These are phyloP conservation scores for Cubamyces sp. DNA, from an alignment of 768 basidiomycete genomes.

Conservation along the genomic window DNA sequence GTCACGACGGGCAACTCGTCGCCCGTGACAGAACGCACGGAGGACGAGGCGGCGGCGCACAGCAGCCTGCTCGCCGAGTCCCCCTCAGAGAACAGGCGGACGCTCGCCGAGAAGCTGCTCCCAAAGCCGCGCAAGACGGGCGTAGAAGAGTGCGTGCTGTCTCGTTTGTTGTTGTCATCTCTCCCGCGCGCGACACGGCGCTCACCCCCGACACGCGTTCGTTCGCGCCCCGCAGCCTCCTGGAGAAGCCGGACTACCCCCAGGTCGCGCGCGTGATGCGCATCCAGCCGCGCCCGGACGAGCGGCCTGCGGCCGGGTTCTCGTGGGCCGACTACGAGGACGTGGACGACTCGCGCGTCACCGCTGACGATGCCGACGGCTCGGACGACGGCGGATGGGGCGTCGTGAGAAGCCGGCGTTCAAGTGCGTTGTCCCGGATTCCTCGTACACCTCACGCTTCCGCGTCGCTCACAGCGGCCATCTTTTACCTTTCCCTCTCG, in stretches of 20 bases:
- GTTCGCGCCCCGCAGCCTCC: constrained; percentile 50
- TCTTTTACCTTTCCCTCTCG: neutral
- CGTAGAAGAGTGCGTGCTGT: constrained; percentile 65
- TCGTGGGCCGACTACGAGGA: constrained; percentile 83
- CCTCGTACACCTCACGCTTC: no score
- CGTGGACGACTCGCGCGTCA: constrained; percentile 42
- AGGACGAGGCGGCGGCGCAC: constrained; percentile 32
- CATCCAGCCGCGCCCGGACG: constrained; percentile 58
- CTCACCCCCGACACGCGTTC: constrained; percentile 12
- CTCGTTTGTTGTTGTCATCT: neutral
- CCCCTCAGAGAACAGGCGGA: constrained; percentile 32
- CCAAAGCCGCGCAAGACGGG: constrained; percentile 67
- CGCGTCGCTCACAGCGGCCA: neutral
- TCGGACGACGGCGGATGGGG: constrained; percentile 82
- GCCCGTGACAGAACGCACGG: constrained; percentile 38
- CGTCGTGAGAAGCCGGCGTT: constrained; percentile 62
- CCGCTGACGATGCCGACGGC: constrained; percentile 61
- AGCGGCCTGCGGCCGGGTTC: constrained; percentile 65
- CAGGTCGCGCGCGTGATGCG: constrained; percentile 70
- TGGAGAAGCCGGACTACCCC: constrained; percentile 60
- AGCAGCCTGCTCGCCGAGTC: constrained; percentile 8
- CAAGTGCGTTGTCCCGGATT: constrained; percentile 28
- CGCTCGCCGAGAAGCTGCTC: constrained; percentile 66
- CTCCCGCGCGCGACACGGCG: neutral
- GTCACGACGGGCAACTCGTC: constrained; percentile 45